phyloP scores from a whole-genome alignment of 768 basidiomycete genomes.

The Rhodotorula toruloides region DNA sequence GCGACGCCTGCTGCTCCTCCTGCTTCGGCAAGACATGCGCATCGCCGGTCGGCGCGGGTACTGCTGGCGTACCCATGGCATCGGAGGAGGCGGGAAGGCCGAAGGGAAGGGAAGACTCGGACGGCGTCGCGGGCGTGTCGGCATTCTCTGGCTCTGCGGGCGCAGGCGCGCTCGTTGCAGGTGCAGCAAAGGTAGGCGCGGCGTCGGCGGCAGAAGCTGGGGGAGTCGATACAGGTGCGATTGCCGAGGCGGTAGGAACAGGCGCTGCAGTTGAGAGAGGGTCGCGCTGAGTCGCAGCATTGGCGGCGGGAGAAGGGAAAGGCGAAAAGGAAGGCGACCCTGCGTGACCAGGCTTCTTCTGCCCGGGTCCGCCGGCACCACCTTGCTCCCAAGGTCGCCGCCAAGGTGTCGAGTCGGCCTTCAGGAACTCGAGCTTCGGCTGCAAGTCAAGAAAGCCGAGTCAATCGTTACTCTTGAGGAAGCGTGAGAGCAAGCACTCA shows the following conservation, averaged over 20 bases:
- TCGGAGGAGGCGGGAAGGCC: neutral
- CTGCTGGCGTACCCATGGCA: neutral
- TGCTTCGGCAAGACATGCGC: neutral
- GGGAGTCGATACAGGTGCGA: no score
- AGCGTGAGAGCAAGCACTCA: slow-evolving; percentile 8
- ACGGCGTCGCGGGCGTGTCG: neutral
- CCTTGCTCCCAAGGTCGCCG: slow-evolving; percentile 25
- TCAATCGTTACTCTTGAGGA: neutral
- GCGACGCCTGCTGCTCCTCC: neutral
- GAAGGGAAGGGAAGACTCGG: neutral
- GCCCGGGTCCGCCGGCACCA: neutral
- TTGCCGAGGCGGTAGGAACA: no score
- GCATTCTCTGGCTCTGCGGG: neutral
- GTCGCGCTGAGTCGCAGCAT: no score
- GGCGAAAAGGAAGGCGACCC: neutral
- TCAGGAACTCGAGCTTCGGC: slow-evolving; percentile 22
- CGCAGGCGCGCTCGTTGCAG: neutral
- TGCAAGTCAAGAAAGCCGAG: neutral
- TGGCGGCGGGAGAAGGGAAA: neutral
- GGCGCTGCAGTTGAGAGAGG: no score
- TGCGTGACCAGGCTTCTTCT: neutral
- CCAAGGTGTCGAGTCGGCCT: slow-evolving; percentile 9
- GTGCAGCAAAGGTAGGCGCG: no score
- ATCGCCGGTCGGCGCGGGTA: neutral
- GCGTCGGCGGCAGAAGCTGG: no score